phyloP scores from a whole-genome alignment of 2,329 filamentous ascomycete species.

The Acephala macrosclerotiorum region DNA sequence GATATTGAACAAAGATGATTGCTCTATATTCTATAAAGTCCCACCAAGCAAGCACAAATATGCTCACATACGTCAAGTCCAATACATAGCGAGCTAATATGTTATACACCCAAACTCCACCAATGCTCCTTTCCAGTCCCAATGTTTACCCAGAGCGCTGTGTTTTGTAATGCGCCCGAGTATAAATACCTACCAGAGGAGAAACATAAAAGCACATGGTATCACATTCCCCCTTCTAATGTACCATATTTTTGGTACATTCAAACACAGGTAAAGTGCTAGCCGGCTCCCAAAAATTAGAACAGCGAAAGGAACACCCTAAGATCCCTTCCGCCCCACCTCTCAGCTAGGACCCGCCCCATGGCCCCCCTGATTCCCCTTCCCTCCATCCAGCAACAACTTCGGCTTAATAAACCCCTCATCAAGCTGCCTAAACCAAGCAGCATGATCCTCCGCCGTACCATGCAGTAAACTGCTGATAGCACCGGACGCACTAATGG shows the following conservation, averaged over 20 bases:
- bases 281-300: too few species aligned
- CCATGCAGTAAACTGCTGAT: constrained; percentile 81
- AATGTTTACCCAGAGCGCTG: not conserved
- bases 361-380: constrained; percentile 34
- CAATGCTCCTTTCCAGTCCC: constrained; percentile 1
- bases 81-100: not conserved
- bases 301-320: too few species aligned
- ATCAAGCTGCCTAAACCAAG: constrained; percentile 90
- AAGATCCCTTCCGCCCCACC: too few species aligned
- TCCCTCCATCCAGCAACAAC: constrained; percentile 77
- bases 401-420: constrained; percentile 96
- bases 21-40: too few species aligned
- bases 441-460: constrained; percentile 84
- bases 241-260: not conserved
- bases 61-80: too few species aligned
- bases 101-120: constrained; percentile 13
- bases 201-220: not conserved
- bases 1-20: too few species aligned
- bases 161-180: not conserved
- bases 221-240: not conserved
- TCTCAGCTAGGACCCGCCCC: constrained; percentile 26
- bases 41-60: too few species aligned
- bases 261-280: not conserved
- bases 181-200: not conserved
- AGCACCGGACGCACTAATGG: constrained; percentile 73